Conservation (phyloP, 306 rosid genomes). For the Begonia peltatifolia region DNA sequence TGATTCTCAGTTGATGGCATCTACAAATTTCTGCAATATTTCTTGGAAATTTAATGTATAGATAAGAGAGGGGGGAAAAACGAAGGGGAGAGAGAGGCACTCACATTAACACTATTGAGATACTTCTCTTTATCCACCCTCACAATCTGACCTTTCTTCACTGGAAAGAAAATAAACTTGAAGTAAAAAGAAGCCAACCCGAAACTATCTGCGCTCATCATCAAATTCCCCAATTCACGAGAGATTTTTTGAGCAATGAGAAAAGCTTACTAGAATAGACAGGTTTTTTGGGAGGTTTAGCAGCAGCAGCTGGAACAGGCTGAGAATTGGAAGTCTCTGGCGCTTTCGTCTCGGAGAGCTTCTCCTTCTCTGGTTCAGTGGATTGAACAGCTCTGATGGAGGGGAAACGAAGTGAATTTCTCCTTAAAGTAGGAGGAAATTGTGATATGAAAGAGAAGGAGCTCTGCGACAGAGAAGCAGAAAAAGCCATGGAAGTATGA, state of each 20-base stretch:
- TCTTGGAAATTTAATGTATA: not conserved
- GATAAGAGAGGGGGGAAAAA: not conserved
- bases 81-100: conserved; percentile 3
- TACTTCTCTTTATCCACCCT: conserved; percentile 92
- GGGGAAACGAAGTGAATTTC: conserved; percentile 21
- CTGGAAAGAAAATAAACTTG: conserved; percentile 24
- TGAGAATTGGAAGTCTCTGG: conserved; percentile 39
- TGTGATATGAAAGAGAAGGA: conserved; percentile 29
- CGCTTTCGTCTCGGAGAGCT: conserved; percentile 23
- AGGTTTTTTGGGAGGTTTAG: conserved; percentile 56
- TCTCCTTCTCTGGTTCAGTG: conserved; percentile 32
- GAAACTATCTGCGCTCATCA: not conserved
- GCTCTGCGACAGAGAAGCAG: conserved; percentile 21
- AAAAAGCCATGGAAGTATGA: conserved; percentile 40
- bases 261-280: conserved; percentile 63
- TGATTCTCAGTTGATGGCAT: no score
- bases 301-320: conserved; percentile 27
- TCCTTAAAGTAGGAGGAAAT: conserved; percentile 25
- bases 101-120: conserved; percentile 72
- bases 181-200: conserved; percentile 2
- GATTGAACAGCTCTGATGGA: conserved; percentile 45
- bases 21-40: not conserved
- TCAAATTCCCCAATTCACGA: not conserved
- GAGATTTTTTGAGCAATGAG: not conserved
- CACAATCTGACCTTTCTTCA: conserved; percentile 99